Conservation (phyloP, 1,284 basidiomycete genomes). For the Rhodotorula sp. region DNA sequence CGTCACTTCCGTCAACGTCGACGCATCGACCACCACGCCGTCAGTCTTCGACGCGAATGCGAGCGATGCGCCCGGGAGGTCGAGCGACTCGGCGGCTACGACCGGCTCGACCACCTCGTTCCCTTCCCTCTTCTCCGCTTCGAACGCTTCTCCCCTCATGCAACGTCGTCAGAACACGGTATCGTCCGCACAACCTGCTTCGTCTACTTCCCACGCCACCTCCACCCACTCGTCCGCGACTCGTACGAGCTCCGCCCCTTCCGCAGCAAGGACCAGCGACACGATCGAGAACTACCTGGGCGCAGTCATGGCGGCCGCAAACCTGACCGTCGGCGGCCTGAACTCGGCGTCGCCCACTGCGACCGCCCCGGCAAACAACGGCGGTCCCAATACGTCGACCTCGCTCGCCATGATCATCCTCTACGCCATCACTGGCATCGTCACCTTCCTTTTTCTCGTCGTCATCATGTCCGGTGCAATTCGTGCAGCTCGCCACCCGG, state of each 20-base stretch:
- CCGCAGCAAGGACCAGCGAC: slow-evolving; percentile 4
- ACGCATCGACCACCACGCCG: neutral
- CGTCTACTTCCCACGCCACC: neutral
- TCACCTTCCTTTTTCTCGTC: slow-evolving; percentile 73
- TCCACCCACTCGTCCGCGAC: neutral
- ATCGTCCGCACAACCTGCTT: neutral
- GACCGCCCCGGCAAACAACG: neutral
- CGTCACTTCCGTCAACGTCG: neutral
- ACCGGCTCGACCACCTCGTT: neutral
- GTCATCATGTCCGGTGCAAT: slow-evolving; percentile 73
- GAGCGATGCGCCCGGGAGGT: neutral
- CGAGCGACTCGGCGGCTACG: neutral
- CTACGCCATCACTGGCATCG: slow-evolving; percentile 55
- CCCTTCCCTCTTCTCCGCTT: slow-evolving; percentile 15
- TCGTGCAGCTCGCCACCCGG: slow-evolving; percentile 79
- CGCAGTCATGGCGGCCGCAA: slow-evolving; percentile 35
- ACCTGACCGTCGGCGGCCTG: slow-evolving; percentile 33
- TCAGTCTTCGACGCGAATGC: slow-evolving; percentile 8
- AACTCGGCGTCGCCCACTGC: slow-evolving; percentile 8
- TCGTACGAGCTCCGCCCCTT: neutral
- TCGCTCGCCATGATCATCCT: slow-evolving; percentile 67
- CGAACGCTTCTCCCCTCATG: slow-evolving; percentile 6
- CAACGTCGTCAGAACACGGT: neutral
- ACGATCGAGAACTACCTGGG: slow-evolving; percentile 28
- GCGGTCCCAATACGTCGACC: slow-evolving; percentile 51